Base-by-base conservation (phyloP, 2,329 filamentous ascomycete species). In the Bipolaris victoriae region DNA sequence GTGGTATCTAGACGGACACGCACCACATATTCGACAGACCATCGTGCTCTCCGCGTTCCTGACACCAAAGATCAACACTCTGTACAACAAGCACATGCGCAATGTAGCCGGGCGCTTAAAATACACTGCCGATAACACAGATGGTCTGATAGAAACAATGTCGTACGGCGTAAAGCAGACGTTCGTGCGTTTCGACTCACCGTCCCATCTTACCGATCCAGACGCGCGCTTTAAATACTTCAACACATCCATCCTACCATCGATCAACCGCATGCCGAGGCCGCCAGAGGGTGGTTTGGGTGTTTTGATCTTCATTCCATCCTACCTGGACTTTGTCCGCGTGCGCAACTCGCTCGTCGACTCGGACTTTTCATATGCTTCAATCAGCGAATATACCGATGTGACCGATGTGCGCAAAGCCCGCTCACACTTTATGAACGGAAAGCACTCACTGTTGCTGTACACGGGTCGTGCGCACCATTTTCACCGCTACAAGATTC, bases 401-500 rank as follows among this genome's bases (percentile, higher is more conserved):
- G 81, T 89, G 7, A 84, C 88, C 7, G 92, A 96, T 63, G 89
- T 92, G 29, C 89, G 91, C 40, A 87, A 94, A 37, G 92, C 94
- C 7, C 84, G 94, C 22, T 93, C 90, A 11, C 91, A 97, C 73
- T 98, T 99, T 77, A 80, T 92, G 63, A 90, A 82, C 37, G 95
- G 93, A 5, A 84, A 92, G 15, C 90, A 97, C 73, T 87, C 87
- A 18, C 84, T 98, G 16, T 78, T 99, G 37, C 81, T 99, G 15
- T 99, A 98, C 78, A 96, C 93, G 1, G 94, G 96, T 75, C 88
- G 95, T 57, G 91, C 93, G n/a, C 95, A 99, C 77, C 95, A 99
- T 77, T 98, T 98, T 82, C 87, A 92, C 48, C 85, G 95, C n/a
- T 92, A 95, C 72, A 85, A 86, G 64, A 83, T 99, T 52, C 85